phyloP scores from a whole-genome alignment of 371 early-diverging fungal species.

The Rhizopus stolonifer region DNA sequence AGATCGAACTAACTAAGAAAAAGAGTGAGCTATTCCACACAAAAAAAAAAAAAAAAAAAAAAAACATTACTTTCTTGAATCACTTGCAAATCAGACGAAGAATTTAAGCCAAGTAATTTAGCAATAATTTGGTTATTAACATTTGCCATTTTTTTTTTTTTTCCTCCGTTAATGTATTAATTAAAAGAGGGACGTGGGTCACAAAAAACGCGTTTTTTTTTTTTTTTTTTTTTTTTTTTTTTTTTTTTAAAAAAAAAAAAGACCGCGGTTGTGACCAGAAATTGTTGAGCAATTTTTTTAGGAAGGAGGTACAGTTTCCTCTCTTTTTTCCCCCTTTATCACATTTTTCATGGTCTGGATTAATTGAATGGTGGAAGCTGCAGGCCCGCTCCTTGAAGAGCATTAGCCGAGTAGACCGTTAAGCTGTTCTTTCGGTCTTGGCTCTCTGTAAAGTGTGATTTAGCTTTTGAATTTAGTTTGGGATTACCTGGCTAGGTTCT shows the following conservation, averaged over 20 bases:
- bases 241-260: not conserved
- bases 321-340: not conserved
- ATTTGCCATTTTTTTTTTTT: not conserved
- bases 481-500: conserved; percentile 4
- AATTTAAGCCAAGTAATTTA: not conserved
- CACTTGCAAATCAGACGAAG: not conserved
- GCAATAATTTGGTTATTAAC: not conserved
- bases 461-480: conserved; percentile 5
- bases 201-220: not conserved
- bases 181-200: not conserved
- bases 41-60: not conserved
- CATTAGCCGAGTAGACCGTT: not conserved
- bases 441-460: conserved; percentile 1
- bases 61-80: conserved; percentile 4
- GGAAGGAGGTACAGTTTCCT: too few relatives aligned
- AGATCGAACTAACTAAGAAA: conserved; percentile 20
- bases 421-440: conserved; percentile 1
- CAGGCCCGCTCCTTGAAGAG: conserved; percentile 1
- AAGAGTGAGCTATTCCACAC: not conserved
- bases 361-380: conserved; percentile 1
- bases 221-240: not conserved
- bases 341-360: conserved; percentile 1
- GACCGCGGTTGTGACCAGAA: too few relatives aligned
- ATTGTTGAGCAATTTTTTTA: too few relatives aligned
- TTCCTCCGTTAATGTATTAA: not conserved